Percentiles rank a stretch among this genome's conserved stretches.
Conservation (phyloP, 805 yeast species). For the Candida corydali region DNA sequence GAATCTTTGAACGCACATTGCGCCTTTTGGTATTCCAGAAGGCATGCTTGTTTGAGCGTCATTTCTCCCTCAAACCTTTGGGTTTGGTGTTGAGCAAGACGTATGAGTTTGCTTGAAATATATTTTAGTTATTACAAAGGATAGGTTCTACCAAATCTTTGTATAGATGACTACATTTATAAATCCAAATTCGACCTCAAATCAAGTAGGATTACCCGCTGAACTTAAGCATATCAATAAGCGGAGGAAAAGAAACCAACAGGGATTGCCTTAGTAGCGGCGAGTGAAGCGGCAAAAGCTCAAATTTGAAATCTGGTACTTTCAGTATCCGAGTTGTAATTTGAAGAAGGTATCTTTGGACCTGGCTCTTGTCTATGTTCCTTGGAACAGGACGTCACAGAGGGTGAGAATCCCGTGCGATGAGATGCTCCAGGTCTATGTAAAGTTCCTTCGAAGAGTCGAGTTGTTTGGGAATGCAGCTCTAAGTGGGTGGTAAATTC, state of each 20-base stretch:
- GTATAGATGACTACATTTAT: slow-evolving; percentile 12
- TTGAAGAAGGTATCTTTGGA: slow-evolving; percentile 6
- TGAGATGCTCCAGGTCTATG: background rate
- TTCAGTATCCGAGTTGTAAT: slow-evolving; percentile 14
- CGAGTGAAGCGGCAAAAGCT: slow-evolving; percentile 36
- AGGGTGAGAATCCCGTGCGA: background rate
- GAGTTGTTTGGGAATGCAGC: background rate
- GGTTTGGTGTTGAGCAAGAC: slow-evolving; percentile 6
- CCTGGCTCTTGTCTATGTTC: background rate
- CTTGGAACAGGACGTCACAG: background rate
- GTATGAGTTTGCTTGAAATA: slow-evolving; percentile 3
- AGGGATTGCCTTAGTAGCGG: slow-evolving; percentile 44
- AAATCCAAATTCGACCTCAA: slow-evolving; percentile 36
- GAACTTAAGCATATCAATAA: slow-evolving; percentile 44
- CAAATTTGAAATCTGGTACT: slow-evolving; percentile 40
- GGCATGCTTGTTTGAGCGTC: slow-evolving; percentile 6
- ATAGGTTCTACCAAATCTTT: slow-evolving; percentile 3
- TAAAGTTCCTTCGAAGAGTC: background rate
- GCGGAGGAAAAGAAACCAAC: slow-evolving; percentile 46
- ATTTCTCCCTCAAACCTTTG: slow-evolving; percentile 5
- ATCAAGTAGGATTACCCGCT: slow-evolving; percentile 37
- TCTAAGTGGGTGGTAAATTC: slow-evolving; percentile 2
- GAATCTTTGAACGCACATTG: slow-evolving; percentile 46
- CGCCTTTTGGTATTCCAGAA: slow-evolving; percentile 30
- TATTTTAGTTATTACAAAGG: slow-evolving; percentile 1